Conservation (phyloP, 2,329 filamentous ascomycete genomes). For the Ilyonectria robusta region DNA sequence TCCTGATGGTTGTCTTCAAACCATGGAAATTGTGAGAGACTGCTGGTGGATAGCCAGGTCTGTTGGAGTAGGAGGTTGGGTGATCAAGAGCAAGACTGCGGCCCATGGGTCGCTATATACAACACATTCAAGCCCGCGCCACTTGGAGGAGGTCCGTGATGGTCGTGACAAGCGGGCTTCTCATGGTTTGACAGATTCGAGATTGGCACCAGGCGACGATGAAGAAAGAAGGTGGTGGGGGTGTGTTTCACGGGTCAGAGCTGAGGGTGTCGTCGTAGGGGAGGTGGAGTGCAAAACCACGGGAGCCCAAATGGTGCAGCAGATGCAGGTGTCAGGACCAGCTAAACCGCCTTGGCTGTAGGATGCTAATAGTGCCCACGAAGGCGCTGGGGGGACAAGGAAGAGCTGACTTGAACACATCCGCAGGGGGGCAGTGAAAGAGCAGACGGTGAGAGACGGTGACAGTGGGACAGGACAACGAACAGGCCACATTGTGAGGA, state of each 20-base stretch:
- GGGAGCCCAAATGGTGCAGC: slow-evolving; percentile 7
- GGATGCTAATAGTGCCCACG: slow-evolving; percentile 9
- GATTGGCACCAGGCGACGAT: slow-evolving; percentile 15
- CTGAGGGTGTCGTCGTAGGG: slow-evolving; percentile 2
- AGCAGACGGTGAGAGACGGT: slow-evolving; percentile 7
- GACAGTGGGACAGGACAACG: slow-evolving; percentile 2
- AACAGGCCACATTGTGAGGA: slow-evolving; percentile 3
- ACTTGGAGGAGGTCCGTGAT: slow-evolving; percentile 14
- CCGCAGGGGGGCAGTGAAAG: slow-evolving; percentile 8
- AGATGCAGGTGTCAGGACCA: slow-evolving; percentile 24
- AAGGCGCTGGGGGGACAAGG: slow-evolving; percentile 2
- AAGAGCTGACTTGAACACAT: not conserved
- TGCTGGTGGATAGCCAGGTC: not conserved
- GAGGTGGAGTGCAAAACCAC: slow-evolving; percentile 3
- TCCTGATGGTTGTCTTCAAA: slow-evolving; percentile 12
- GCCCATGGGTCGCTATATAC: slow-evolving; percentile 10
- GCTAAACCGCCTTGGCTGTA: slow-evolving; percentile 25
- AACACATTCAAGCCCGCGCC: slow-evolving; percentile 5
- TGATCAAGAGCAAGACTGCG: not conserved
- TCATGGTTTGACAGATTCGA: slow-evolving; percentile 6
- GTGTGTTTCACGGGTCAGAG: slow-evolving; percentile 8
- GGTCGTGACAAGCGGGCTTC: slow-evolving; percentile 1
- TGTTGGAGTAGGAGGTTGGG: not conserved
- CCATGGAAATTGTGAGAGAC: not conserved
- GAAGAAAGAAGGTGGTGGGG: slow-evolving; percentile 14